These are phyloP conservation scores for Eremomyces bilateralis DNA, from an alignment of 495 filamentous ascomycete species.

Conservation along the genomic window DNA sequence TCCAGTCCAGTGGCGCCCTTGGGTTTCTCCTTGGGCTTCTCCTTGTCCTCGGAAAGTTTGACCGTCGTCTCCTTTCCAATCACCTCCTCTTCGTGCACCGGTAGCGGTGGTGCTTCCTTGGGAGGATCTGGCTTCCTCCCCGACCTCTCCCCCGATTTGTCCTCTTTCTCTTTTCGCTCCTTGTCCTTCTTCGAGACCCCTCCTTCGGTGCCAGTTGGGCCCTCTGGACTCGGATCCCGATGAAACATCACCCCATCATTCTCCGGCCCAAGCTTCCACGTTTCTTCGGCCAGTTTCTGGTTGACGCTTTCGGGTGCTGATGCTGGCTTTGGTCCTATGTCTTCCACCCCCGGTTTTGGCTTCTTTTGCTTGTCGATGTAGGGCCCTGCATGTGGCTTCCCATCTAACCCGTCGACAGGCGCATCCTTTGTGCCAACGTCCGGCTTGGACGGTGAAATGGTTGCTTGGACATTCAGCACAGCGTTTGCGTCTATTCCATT, in stretches of 20 bases:
- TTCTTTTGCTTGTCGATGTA: constrained; percentile 20
- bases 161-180: constrained; percentile 39
- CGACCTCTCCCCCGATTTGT: constrained; percentile 32
- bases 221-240: constrained; percentile 38
- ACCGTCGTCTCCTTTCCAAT: constrained; percentile 16
- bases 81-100: constrained; percentile 44
- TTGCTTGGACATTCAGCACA: constrained; percentile 3
- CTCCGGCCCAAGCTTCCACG: constrained; percentile 20
- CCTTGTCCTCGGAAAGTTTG: constrained; percentile 21
- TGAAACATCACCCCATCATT: constrained; percentile 91
- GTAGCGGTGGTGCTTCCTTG: constrained; percentile 64
- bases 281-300: constrained; percentile 11
- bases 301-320: constrained; percentile 14
- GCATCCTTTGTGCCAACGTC: constrained; percentile 58
- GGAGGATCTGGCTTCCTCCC: constrained; percentile 63
- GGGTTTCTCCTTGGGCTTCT: constrained; percentile 16
- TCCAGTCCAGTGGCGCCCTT: constrained; percentile 38
- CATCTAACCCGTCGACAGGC: constrained; percentile 88
- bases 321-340: constrained; percentile 4
- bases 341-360: constrained; percentile 25
- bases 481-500: too few relatives aligned
- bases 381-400: constrained; percentile 80
- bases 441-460: constrained; percentile 19
- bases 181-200: constrained; percentile 71
- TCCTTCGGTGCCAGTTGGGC: constrained; percentile 69